phyloP scores from a whole-genome alignment of 352 stramenopile genomes.

The Pythium guiyangense region DNA sequence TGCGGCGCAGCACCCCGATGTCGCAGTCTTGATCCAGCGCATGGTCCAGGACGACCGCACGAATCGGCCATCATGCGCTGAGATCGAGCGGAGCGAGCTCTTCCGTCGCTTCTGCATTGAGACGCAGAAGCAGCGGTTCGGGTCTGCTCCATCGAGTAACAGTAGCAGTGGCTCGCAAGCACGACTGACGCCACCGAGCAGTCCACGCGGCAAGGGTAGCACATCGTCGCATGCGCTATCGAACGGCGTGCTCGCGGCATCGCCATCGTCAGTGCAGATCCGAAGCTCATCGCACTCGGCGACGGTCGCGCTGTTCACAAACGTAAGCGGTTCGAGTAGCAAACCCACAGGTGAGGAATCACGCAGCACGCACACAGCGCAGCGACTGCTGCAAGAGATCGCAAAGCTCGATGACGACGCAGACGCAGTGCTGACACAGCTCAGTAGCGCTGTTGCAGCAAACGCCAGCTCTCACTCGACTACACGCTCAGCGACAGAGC shows the following conservation, averaged over 20 bases:
- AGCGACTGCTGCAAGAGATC: conserved; percentile 5
- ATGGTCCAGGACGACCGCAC: conserved; percentile 47
- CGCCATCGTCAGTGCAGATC: not conserved
- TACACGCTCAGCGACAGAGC: not conserved
- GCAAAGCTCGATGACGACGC: conserved; percentile 8
- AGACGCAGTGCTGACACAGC: not conserved
- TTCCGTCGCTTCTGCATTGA: conserved; percentile 3
- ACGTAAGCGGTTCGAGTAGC: not conserved
- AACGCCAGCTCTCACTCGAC: too few species aligned
- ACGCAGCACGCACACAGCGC: not conserved
- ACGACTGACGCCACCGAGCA: not conserved
- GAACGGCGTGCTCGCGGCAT: not conserved
- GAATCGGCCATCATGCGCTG: conserved; percentile 35
- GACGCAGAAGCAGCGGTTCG: conserved; percentile 4
- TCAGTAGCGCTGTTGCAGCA: not conserved
- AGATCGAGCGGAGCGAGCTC: conserved; percentile 31
- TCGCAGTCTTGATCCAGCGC: conserved; percentile 35
- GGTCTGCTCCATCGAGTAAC: not conserved
- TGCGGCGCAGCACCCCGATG: conserved; percentile 28
- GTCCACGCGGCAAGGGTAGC: conserved; percentile 1
- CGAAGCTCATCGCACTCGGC: not conserved
- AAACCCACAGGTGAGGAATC: not conserved
- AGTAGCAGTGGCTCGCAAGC: not conserved
- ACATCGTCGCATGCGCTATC: not conserved
- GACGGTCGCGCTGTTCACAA: not conserved